A percentile compares a stretch with the other conserved stretches of the same genome.
Evolutionary conservation across 2,329 filamentous ascomycete species (phyloP).

Genomic region (Aspergillus transmontanensis): DNA sequence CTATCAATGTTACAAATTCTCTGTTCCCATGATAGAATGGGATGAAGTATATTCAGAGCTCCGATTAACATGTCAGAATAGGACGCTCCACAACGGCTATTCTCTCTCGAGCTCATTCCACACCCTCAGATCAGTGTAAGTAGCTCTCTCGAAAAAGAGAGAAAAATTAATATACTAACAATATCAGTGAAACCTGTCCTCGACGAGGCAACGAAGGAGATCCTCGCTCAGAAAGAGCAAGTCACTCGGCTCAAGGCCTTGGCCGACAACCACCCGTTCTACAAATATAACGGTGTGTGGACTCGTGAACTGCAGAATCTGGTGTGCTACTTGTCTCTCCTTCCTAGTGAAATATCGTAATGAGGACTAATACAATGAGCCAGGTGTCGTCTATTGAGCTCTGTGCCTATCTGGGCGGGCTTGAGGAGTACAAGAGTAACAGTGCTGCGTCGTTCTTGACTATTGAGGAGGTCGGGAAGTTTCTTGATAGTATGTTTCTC

Average conservation of each 20-base stretch:
- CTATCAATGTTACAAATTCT: background rate
- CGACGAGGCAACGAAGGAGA: slow-evolving; percentile 67
- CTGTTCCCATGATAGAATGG: background rate
- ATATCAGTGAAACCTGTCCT: slow-evolving; percentile 68
- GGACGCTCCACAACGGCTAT: slow-evolving; percentile 79
- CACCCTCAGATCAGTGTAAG: slow-evolving; percentile 66
- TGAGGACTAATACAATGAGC: background rate
- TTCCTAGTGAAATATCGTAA: background rate
- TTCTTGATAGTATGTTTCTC: slow-evolving; percentile 67
- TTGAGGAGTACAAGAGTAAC: slow-evolving; percentile 58
- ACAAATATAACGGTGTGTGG: slow-evolving; percentile 96
- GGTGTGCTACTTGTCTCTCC: slow-evolving; percentile 44
- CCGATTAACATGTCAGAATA: slow-evolving; percentile 26
- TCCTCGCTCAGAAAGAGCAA: slow-evolving; percentile 71
- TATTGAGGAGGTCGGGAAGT: slow-evolving; percentile 80
- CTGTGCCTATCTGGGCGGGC: slow-evolving; percentile 78
- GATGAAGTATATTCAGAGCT: background rate
- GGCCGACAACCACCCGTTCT: slow-evolving; percentile 88
- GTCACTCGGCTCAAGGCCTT: slow-evolving; percentile 70
- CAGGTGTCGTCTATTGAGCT: slow-evolving; percentile 62
- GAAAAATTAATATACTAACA: background rate
- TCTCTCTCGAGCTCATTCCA: slow-evolving; percentile 87
- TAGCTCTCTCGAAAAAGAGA: slow-evolving; percentile 13
- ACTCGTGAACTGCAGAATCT: slow-evolving; percentile 79
- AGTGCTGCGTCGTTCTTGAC: slow-evolving; percentile 72